Evolutionary conservation across 805 yeast species (phyloP).

Genomic region (Candida xiaguanensis): DNA sequence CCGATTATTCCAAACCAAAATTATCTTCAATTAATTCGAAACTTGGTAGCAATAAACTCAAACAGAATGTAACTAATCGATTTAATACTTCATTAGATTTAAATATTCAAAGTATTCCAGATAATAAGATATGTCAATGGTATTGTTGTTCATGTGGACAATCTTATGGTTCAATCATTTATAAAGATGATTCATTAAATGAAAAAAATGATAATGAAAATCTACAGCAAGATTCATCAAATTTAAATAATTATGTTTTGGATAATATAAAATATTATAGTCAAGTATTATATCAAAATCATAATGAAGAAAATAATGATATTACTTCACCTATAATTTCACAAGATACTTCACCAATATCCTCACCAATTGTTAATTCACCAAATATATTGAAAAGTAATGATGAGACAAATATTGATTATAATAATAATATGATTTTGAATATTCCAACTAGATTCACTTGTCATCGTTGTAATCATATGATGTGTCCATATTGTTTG

Average conservation of each 20-base stretch:
- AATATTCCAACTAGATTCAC: conserved; percentile 31
- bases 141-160: conserved; percentile 41
- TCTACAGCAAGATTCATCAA: too few relatives aligned
- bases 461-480: conserved; percentile 36
- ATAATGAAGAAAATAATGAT: background rate
- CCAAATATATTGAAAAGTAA: background rate
- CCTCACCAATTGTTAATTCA: conserved; percentile 4
- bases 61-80: background rate
- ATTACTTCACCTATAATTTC: background rate
- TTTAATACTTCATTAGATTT: conserved; percentile 1
- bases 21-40: background rate
- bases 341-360: conserved; percentile 1
- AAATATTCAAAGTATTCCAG: background rate
- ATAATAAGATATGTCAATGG: conserved; percentile 37
- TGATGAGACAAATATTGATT: background rate
- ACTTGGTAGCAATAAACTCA: background rate
- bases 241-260: conserved; percentile 6
- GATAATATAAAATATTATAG: conserved; percentile 9
- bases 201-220: too few relatives aligned
- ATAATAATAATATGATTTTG: conserved; percentile 17
- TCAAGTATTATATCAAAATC: conserved; percentile 2
- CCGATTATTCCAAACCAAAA: background rate
- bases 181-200: conserved; percentile 12
- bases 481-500: conserved; percentile 43
- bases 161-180: conserved; percentile 31